phyloP scores from a whole-genome alignment of 345 rosid genomes.

The Eucalyptus grandis region DNA sequence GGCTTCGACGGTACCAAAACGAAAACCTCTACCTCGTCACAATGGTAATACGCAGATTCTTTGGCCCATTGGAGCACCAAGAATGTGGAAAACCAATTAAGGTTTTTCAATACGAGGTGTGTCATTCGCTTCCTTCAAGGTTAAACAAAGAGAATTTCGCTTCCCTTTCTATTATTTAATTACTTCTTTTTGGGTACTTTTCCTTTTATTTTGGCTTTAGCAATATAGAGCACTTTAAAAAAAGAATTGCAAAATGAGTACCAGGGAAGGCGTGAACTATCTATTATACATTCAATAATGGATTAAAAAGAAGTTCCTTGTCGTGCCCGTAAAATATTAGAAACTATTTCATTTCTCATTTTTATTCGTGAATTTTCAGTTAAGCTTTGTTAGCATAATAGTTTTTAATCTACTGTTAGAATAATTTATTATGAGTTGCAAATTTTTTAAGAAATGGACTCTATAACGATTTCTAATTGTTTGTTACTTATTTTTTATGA shows the following conservation, averaged over 20 bases:
- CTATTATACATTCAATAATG: background rate
- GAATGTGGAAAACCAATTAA: background rate
- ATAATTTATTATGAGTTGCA: background rate
- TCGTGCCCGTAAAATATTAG: background rate
- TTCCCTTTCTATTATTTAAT: background rate
- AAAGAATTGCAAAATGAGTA: background rate
- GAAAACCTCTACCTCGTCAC: background rate
- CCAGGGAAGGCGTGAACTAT: background rate
- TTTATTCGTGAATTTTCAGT: background rate
- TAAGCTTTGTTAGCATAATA: background rate
- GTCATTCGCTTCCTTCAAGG: background rate
- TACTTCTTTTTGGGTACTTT: background rate
- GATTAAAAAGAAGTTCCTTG: background rate
- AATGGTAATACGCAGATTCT: background rate
- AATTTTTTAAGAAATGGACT: too few species aligned
- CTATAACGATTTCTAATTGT: accelerated
- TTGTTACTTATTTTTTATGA: too few species aligned
- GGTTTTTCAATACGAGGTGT: background rate
- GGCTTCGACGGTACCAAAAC: background rate
- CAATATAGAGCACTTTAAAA: background rate
- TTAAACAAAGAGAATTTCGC: background rate
- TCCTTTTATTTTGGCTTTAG: background rate
- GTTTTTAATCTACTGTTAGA: too few species aligned
- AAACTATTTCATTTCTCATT: background rate
- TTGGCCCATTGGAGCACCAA: background rate